These are phyloP conservation scores for Rhodotorula sp. DNA, from an alignment of 1,284 basidiomycete genomes.

Conservation along the genomic window DNA sequence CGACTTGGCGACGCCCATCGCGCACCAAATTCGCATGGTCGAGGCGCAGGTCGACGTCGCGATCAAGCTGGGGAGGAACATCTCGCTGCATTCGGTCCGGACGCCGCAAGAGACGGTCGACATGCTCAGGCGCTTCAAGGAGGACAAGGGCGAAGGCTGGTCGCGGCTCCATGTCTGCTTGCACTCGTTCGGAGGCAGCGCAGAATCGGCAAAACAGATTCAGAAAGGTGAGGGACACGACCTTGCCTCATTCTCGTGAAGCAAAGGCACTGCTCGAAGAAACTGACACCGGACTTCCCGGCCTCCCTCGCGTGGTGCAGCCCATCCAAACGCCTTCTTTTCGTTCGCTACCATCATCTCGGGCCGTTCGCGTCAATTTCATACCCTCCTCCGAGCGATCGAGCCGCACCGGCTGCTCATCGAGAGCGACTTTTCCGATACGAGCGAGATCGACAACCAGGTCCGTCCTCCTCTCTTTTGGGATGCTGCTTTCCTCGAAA, in stretches of 20 bases:
- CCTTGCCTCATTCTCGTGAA: not conserved
- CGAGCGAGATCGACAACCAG: conserved; percentile 27
- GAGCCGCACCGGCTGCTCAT: conserved; percentile 64
- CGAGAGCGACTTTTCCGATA: conserved; percentile 62
- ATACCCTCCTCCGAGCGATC: conserved; percentile 61
- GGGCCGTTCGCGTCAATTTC: conserved; percentile 61
- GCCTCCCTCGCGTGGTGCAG: conserved; percentile 30
- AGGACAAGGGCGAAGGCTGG: conserved; percentile 13
- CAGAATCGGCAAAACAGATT: conserved; percentile 32
- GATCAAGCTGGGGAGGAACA: conserved; percentile 64
- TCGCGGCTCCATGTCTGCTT: conserved; percentile 30
- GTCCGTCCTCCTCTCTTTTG: not conserved
- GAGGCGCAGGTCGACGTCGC: conserved; percentile 74
- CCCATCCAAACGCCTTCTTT: conserved; percentile 66
- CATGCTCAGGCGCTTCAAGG: conserved; percentile 52
- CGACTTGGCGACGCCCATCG: conserved; percentile 66
- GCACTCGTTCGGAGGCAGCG: conserved; percentile 34
- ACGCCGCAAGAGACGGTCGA: conserved; percentile 63
- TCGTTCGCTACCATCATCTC: conserved; percentile 77
- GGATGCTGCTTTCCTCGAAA: not conserved
- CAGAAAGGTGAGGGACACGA: conserved; percentile 22
- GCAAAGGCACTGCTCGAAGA: not conserved
- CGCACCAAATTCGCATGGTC: conserved; percentile 69
- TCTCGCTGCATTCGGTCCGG: conserved; percentile 77
- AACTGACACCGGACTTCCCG: too few relatives aligned